These are phyloP conservation scores for Metschnikowia gruessii DNA, from an alignment of 805 yeast species.

Conservation along the genomic window DNA sequence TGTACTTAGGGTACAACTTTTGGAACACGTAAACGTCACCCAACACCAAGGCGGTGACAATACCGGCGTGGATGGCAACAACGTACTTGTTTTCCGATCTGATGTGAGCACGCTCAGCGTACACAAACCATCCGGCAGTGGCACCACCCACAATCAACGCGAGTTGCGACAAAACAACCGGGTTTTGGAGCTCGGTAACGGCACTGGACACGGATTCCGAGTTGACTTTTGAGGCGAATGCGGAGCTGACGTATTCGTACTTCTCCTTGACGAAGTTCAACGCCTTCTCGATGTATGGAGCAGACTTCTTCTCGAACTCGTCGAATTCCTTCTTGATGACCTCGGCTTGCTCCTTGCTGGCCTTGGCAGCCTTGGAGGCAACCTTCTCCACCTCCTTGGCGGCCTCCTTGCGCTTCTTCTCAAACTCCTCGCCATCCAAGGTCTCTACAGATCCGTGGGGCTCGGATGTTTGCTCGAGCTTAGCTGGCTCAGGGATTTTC, in stretches of 20 bases:
- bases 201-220: conserved; percentile 20
- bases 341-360: conserved; percentile 22
- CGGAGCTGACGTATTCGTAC: conserved; percentile 17
- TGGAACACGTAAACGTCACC: conserved; percentile 54
- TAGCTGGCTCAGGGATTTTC: conserved; percentile 30
- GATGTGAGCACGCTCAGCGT: conserved; percentile 51
- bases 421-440: conserved; percentile 23
- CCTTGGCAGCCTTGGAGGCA: conserved; percentile 20
- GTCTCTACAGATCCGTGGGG: conserved; percentile 27
- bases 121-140: conserved; percentile 48
- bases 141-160: conserved; percentile 47
- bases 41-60: conserved; percentile 52
- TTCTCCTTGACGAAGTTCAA: conserved; percentile 21
- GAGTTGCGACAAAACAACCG: conserved; percentile 56
- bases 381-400: conserved; percentile 20
- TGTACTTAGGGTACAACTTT: conserved; percentile 54
- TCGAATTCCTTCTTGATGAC: conserved; percentile 21
- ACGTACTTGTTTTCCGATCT: conserved; percentile 38
- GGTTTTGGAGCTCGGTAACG: conserved; percentile 52
- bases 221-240: conserved; percentile 14
- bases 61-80: conserved; percentile 47
- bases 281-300: conserved; percentile 24
- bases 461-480: conserved; percentile 22
- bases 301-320: conserved; percentile 24
- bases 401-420: conserved; percentile 28